Conservation (phyloP, 164 flowering plant species). For the Piper longum region DNA sequence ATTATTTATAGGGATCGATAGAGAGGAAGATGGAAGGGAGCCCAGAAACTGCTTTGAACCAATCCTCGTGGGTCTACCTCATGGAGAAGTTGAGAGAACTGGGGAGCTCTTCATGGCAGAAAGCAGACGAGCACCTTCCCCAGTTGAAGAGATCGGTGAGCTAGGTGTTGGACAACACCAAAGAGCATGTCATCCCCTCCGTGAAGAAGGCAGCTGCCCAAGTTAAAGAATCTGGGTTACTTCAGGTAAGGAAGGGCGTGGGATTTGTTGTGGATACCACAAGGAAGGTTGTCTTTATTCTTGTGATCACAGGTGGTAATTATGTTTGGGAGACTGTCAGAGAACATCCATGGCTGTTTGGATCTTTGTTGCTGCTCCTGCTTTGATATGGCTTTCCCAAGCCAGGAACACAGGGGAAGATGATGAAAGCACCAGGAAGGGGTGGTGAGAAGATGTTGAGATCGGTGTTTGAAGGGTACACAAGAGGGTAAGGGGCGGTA, state of each 20-base stretch:
- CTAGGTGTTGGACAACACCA: too few species aligned
- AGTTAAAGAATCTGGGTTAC: too few species aligned
- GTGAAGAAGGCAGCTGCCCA: too few species aligned
- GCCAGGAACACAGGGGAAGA: neutral
- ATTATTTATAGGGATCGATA: too few species aligned
- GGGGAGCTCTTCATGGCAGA: neutral
- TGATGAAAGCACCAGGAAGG: conserved; percentile 3
- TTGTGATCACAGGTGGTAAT: neutral
- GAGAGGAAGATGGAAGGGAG: neutral
- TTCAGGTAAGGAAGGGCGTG: neutral
- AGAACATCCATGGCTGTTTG: neutral
- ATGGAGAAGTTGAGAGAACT: too few species aligned
- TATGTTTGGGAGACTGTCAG: neutral
- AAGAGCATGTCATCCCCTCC: neutral
- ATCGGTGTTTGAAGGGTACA: neutral
- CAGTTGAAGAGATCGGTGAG: too few species aligned
- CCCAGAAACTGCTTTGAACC: neutral
- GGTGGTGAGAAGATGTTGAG: neutral
- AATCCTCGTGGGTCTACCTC: neutral
- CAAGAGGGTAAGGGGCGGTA: neutral
- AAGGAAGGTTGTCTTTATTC: neutral
- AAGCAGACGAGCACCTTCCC: neutral
- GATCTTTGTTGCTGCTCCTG: neutral
- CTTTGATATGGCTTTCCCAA: neutral
- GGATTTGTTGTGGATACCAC: neutral